Conservation (phyloP, 495 filamentous ascomycete species). For the Oidiodendron maius region DNA sequence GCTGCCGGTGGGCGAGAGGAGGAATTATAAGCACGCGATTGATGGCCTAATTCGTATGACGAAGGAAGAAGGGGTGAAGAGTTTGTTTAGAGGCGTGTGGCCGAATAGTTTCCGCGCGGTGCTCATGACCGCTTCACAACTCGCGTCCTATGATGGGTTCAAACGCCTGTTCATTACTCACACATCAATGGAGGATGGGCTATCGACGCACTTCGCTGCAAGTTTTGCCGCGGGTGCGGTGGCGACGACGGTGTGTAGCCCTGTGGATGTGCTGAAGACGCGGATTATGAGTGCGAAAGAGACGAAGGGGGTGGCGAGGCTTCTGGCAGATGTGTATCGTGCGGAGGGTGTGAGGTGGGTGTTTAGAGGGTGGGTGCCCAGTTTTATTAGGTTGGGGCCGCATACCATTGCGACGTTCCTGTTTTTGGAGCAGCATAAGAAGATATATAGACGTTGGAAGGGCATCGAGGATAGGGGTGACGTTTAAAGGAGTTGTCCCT, state of each 20-base stretch:
- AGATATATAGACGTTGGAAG: slow-evolving; percentile 49
- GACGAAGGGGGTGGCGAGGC: slow-evolving; percentile 49
- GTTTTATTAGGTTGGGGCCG: slow-evolving; percentile 81
- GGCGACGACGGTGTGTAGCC: slow-evolving; percentile 90
- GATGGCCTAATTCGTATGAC: slow-evolving; percentile 83
- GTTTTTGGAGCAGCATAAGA: slow-evolving; percentile 90
- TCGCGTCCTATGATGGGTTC: slow-evolving; percentile 89
- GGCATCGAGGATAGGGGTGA: slow-evolving; percentile 30
- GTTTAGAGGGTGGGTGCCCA: slow-evolving; percentile 97
- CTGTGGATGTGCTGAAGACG: slow-evolving; percentile 97
- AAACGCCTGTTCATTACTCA: slow-evolving; percentile 68
- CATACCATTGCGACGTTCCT: slow-evolving; percentile 95
- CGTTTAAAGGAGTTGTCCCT: too few relatives aligned
- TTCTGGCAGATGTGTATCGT: slow-evolving; percentile 64
- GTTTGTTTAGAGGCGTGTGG: slow-evolving; percentile 83
- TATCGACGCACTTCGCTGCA: slow-evolving; percentile 81
- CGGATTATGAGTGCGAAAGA: slow-evolving; percentile 76
- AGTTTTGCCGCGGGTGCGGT: slow-evolving; percentile 85
- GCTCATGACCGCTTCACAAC: slow-evolving; percentile 87
- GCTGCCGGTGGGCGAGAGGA: slow-evolving; percentile 62
- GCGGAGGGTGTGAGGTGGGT: slow-evolving; percentile 83
- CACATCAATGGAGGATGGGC: slow-evolving; percentile 65
- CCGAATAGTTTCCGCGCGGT: slow-evolving; percentile 86
- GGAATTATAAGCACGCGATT: slow-evolving; percentile 85
- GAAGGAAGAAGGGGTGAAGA: slow-evolving; percentile 58